Percentiles rank a stretch among this genome's conserved stretches.
These are phyloP conservation scores for Amylostereum areolatum DNA, from an alignment of 1,284 basidiomycete genomes.

Conservation along the genomic window DNA sequence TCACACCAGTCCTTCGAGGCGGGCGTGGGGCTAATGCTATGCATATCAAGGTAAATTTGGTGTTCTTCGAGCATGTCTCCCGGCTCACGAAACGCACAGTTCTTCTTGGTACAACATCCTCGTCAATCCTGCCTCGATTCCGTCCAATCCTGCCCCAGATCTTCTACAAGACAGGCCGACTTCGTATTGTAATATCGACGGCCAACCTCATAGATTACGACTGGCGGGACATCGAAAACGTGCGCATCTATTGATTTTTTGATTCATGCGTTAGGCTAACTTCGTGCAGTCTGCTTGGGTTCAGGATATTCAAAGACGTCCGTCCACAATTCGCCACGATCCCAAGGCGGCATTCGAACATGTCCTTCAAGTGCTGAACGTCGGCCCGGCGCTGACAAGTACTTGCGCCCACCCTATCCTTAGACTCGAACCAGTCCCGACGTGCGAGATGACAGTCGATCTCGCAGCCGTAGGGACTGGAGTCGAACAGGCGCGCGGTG, in stretches of 20 bases:
- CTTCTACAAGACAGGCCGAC: constrained; percentile 67
- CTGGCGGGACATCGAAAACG: constrained; percentile 79
- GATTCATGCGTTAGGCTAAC: background rate
- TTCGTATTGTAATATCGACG: constrained; percentile 68
- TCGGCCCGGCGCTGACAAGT: constrained; percentile 51
- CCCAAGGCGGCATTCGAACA: constrained; percentile 45
- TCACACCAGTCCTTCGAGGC: constrained; percentile 58
- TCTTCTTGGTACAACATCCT: constrained; percentile 54
- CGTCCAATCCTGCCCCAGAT: constrained; percentile 32
- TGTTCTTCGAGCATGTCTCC: background rate
- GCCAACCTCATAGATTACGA: constrained; percentile 72
- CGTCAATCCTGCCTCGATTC: background rate
- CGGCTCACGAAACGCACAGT: constrained; percentile 34
- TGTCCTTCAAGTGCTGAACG: constrained; percentile 54
- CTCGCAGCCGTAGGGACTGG: too few species aligned
- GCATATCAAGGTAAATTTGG: constrained; percentile 72
- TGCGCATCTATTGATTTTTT: constrained; percentile 22
- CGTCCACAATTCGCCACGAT: constrained; percentile 38
- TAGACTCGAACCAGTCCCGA: too few species aligned
- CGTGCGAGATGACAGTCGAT: too few species aligned
- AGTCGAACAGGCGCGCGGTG: too few species aligned
- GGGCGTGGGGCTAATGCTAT: constrained; percentile 62
- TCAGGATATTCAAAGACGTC: constrained; percentile 62
- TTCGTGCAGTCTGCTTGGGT: constrained; percentile 61
- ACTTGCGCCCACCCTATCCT: constrained; percentile 3